A percentile compares a stretch with the other conserved stretches of the same genome.
Conservation (phyloP, 139 green algal species). For the Micractinium conductrix region DNA sequence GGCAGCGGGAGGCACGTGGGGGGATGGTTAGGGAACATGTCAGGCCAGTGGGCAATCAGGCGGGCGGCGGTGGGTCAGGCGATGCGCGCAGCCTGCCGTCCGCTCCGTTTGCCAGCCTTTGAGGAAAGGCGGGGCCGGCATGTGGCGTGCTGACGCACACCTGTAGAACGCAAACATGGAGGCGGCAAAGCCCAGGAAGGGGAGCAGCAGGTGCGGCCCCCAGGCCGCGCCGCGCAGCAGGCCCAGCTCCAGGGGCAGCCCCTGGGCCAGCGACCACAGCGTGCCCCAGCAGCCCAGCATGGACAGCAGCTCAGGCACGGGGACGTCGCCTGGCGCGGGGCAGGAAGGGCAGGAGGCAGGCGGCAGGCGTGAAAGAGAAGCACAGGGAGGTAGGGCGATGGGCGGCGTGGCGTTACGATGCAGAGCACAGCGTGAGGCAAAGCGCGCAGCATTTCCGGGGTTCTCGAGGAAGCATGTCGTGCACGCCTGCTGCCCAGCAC, state of each 20-base stretch:
- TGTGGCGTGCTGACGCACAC: slow-evolving; percentile 1
- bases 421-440: too few species aligned
- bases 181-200: slow-evolving; percentile 56
- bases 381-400: background rate
- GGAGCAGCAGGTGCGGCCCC: slow-evolving; percentile 34
- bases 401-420: too few species aligned
- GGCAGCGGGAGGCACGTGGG: too few species aligned
- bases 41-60: background rate
- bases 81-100: too few species aligned
- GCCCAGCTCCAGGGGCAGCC: slow-evolving; percentile 33
- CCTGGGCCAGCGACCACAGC: slow-evolving; percentile 51
- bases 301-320: slow-evolving; percentile 51
- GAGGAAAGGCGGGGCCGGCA: too few species aligned
- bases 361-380: background rate
- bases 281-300: slow-evolving; percentile 63
- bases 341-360: background rate
- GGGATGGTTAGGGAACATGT: too few species aligned
- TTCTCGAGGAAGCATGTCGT: too few species aligned
- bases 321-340: slow-evolving; percentile 33
- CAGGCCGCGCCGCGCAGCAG: slow-evolving; percentile 2
- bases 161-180: slow-evolving; percentile 76
- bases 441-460: too few species aligned
- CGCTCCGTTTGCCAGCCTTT: too few species aligned
- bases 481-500: background rate
- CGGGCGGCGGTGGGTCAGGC: background rate